Conservation (phyloP, 805 yeast species). For the Kazachstania viticola region DNA sequence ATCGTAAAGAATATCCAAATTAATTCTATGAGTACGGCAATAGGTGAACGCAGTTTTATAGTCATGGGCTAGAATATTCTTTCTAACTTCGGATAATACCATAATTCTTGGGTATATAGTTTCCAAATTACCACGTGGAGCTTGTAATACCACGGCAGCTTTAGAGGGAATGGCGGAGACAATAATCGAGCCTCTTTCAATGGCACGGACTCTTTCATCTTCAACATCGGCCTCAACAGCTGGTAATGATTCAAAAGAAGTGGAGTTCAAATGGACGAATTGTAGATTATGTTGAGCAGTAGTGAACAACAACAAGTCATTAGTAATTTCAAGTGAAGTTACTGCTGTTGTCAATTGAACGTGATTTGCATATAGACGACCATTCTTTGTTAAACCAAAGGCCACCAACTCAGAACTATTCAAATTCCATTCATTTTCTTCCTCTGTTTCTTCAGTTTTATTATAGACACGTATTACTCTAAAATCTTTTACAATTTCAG, state of each 20-base stretch:
- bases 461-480: conserved; percentile 32
- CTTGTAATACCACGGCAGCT: conserved; percentile 76
- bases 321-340: conserved; percentile 69
- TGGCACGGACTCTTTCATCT: conserved; percentile 79
- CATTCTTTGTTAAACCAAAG: conserved; percentile 67
- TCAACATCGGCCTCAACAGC: conserved; percentile 28
- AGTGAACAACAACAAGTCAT: conserved; percentile 64
- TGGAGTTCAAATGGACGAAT: conserved; percentile 56
- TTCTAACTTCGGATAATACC: conserved; percentile 76
- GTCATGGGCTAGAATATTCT: conserved; percentile 42
- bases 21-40: conserved; percentile 86
- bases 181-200: conserved; percentile 85
- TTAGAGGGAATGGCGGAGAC: conserved; percentile 74
- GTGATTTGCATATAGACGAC: conserved; percentile 59
- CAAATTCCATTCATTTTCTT: conserved; percentile 21
- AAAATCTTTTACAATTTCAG: conserved; percentile 56
- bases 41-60: conserved; percentile 67
- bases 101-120: conserved; percentile 88
- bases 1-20: conserved; percentile 81
- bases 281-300: conserved; percentile 79
- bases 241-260: conserved; percentile 30
- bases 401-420: conserved; percentile 29
- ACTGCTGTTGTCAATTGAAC: conserved; percentile 57
- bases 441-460: conserved; percentile 5
- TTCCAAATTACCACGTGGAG: conserved; percentile 93